A percentile compares a stretch with the other conserved stretches of the same genome.
Conservation (phyloP, 2,329 filamentous ascomycete genomes). For the Bipolaris zeicola region DNA sequence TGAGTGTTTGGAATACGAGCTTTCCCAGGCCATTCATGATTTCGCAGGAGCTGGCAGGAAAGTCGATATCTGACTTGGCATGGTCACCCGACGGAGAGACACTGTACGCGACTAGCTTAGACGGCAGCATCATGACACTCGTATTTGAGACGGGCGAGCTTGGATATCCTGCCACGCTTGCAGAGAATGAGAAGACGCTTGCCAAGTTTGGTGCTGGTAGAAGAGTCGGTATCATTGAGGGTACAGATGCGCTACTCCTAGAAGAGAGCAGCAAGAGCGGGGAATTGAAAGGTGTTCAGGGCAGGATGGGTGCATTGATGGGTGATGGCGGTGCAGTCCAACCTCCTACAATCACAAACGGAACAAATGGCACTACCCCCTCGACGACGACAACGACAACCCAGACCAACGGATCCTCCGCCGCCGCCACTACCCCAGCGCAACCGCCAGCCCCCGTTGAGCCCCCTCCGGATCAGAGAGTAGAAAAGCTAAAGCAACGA, state of each 20-base stretch:
- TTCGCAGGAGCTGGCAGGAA: constrained; percentile 83
- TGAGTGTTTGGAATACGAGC: constrained; percentile 98
- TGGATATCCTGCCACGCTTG: constrained; percentile 81
- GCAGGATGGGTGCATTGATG: constrained; percentile 98
- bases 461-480: constrained; percentile 58
- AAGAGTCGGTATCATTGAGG: constrained; percentile 90
- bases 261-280: constrained; percentile 93
- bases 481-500: constrained; percentile 80
- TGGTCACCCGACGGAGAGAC: constrained; percentile 93
- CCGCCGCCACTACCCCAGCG: constrained; percentile 56
- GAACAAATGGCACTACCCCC: constrained; percentile 56
- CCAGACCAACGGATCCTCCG: constrained; percentile 15
- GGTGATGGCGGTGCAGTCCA: constrained; percentile 66
- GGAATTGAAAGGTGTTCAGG: constrained; percentile 87
- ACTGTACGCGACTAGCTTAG: constrained; percentile 83
- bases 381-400: constrained; percentile 44
- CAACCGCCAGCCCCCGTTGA: constrained; percentile 25
- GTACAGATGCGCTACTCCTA: constrained; percentile 82
- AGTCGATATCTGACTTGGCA: constrained; percentile 90
- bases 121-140: constrained; percentile 82
- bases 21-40: constrained; percentile 90
- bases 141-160: constrained; percentile 86
- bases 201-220: constrained; percentile 90
- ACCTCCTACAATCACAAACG: constrained; percentile 62
- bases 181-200: constrained; percentile 90